A percentile compares a stretch with the other conserved stretches of the same genome.
Conservation (phyloP, 306 rosid species). For the Quercus wislizeni region DNA sequence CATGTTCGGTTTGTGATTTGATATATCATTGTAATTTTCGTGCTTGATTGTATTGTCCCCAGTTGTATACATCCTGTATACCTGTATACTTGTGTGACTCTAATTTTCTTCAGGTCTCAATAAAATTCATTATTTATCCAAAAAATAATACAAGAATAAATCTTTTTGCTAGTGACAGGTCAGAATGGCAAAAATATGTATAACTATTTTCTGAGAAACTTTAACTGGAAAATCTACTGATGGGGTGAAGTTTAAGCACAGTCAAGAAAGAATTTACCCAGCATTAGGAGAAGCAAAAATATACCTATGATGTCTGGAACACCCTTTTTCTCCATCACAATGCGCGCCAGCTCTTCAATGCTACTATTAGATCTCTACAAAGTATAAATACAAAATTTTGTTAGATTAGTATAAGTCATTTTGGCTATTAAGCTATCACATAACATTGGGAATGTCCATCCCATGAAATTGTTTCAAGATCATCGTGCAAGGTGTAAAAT, state of each 20-base stretch:
- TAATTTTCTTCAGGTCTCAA: no score
- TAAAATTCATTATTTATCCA: no score
- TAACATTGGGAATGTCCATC: no score
- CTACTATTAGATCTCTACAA: constrained; percentile 53
- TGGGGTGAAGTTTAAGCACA: not conserved
- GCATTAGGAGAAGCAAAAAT: not conserved
- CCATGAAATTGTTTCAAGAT: no score
- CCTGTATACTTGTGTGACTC: no score
- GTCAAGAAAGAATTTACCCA: not conserved
- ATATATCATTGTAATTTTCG: no score
- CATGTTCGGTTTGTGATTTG: no score
- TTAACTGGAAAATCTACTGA: not conserved
- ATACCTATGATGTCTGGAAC: constrained; percentile 72
- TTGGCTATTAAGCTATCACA: not conserved
- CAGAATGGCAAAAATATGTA: not conserved
- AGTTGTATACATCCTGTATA: no score
- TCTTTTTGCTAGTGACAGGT: no score
- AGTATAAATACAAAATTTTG: not conserved
- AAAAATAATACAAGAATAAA: no score
- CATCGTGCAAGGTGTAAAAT: no score
- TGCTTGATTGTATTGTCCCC: no score
- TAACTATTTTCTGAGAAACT: not conserved
- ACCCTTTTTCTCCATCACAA: constrained; percentile 48
- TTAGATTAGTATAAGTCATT: not conserved
- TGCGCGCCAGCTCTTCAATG: constrained; percentile 53